Base-by-base conservation (phyloP, 495 filamentous ascomycete genomes). In the Elaphomyces granulatus region DNA sequence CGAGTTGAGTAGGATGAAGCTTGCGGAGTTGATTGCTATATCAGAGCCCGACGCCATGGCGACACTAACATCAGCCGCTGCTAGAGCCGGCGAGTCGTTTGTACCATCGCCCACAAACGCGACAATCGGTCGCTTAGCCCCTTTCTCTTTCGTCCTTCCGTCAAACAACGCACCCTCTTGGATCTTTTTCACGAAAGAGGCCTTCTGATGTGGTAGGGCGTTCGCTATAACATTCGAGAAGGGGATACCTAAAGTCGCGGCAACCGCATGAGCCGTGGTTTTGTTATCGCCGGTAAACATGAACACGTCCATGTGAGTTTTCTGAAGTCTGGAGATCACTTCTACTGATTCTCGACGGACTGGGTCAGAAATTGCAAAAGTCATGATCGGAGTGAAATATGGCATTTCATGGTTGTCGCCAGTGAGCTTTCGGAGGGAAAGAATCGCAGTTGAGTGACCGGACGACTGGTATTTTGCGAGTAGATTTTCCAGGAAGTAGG, bases 211-310 rank as follows among this genome's bases (percentile, higher is more conserved):
- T 0, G 88, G 88, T 6, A 94, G 70, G 1, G 94, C 82, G 33
- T 83, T 84, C 28, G 88, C 90, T 51, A 93, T 82, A 49, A 96
- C 77, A 49, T 87, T 81, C 34, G 67, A 58, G 0, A 61, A 48
- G 0, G 79, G 71, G 46, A 96, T 94, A 14, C 81, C 82, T 16
- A 95, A 63, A 55, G 75, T 72, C 2, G 65, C 58, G 1, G 82
- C 88, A n/a, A 95, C 72, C 4, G 74, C 71, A 18, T 63, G 49
- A 10, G 74, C 74, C n/a, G 66, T 70, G 28, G 41, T 64, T 32
- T 59, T 51, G 46, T 70, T 70, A 56, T 96, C 88, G 12, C 88
- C 88, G 2, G 86, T 90, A 33, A 93, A 78, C 84, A 96, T 93
- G 74, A 78, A 94, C 18, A 93, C 81, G 2, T 73, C 67, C 38